These are phyloP conservation scores for Castanea mollissima DNA, from an alignment of 306 rosid species.

Conservation along the genomic window DNA sequence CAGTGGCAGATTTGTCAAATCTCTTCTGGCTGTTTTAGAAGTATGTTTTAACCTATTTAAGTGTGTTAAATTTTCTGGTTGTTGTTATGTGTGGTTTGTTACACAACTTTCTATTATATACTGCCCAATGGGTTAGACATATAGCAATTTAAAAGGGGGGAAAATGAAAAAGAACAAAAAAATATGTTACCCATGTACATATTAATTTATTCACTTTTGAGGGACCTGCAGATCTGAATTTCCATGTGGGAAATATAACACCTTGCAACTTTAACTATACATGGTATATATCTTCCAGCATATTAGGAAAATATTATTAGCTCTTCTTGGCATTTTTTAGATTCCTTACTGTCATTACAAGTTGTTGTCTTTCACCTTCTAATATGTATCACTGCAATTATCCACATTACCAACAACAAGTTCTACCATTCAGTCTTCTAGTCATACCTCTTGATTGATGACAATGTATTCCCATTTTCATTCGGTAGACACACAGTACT, in stretches of 20 bases:
- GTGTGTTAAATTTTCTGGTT: no score
- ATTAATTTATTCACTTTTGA: conserved; percentile 49
- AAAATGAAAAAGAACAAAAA: background rate
- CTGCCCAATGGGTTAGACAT: conserved; percentile 30
- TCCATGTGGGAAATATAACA: conserved; percentile 20
- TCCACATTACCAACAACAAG: background rate
- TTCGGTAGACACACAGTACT: conserved; percentile 1
- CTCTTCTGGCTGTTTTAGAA: no score
- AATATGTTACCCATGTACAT: conserved; percentile 39
- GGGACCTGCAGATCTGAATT: conserved; percentile 20
- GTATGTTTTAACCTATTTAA: no score
- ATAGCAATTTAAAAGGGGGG: conserved; percentile 14
- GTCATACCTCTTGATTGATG: conserved; percentile 45
- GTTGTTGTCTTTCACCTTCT: conserved; percentile 92
- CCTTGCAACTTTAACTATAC: conserved; percentile 46
- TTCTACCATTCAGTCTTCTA: background rate
- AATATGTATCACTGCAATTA: background rate
- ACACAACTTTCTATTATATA: conserved; percentile 21
- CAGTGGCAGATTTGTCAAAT: no score
- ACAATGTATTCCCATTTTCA: conserved; percentile 28
- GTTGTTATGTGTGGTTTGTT: background rate
- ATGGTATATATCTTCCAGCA: conserved; percentile 27
- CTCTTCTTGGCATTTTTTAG: conserved; percentile 60
- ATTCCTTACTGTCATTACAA: conserved; percentile 84
- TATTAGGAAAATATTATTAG: conserved; percentile 29